Percentiles rank a stretch among this genome's conserved stretches.
Evolutionary conservation across 2,329 filamentous ascomycete species (phyloP).

Genomic region (Botryotinia globosa): DNA sequence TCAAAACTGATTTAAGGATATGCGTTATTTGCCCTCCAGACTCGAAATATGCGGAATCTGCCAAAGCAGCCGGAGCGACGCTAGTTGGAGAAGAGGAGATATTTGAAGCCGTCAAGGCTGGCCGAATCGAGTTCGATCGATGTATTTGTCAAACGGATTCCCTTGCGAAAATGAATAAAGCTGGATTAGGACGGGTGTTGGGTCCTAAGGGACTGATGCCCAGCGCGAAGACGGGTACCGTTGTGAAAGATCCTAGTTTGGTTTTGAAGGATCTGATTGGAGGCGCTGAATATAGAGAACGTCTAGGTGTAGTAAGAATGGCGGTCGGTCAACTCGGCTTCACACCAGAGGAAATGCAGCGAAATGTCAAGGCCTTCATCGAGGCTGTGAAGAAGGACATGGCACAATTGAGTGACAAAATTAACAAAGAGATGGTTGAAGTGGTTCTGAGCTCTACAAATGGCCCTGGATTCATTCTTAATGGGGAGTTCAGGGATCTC

Average conservation of each 20-base stretch:
- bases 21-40: conserved; percentile 88
- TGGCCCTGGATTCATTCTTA: conserved; percentile 82
- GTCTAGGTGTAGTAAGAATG: conserved; percentile 78
- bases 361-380: conserved; percentile 79
- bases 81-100: conserved; percentile 83
- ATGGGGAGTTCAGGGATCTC: conserved; percentile 68
- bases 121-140: conserved; percentile 81
- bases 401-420: conserved; percentile 57
- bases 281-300: conserved; percentile 82
- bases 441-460: conserved; percentile 83
- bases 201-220: conserved; percentile 94
- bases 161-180: conserved; percentile 75
- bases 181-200: conserved; percentile 73
- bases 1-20: conserved; percentile 84
- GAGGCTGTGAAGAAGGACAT: conserved; percentile 77
- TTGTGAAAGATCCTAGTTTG: conserved; percentile 75
- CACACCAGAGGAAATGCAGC: conserved; percentile 79
- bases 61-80: conserved; percentile 73
- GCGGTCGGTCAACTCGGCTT: conserved; percentile 89
- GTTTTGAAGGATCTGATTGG: conserved; percentile 80
- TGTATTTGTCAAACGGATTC: conserved; percentile 82
- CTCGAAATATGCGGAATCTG: conserved; percentile 70
- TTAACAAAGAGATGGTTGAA: conserved; percentile 70
- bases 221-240: conserved; percentile 79
- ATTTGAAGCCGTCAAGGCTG: conserved; percentile 70